Evolutionary conservation across 805 yeast species (phyloP).

Genomic region (Grigorovia humatica): DNA sequence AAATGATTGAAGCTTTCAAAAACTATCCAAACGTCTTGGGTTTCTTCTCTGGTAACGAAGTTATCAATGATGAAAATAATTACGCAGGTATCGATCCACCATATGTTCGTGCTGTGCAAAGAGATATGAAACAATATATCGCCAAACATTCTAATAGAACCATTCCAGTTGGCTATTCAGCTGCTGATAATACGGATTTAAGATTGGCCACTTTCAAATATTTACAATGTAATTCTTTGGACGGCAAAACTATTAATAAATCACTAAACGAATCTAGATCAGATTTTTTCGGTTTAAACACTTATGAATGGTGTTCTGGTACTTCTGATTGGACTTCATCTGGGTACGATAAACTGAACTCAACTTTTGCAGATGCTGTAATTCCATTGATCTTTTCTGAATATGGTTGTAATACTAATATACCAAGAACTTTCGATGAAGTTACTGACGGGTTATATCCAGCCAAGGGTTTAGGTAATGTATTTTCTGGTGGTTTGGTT

Average conservation of each 20-base stretch:
- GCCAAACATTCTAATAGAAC: slow-evolving; percentile 55
- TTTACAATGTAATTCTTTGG: slow-evolving; percentile 63
- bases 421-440: slow-evolving; percentile 82
- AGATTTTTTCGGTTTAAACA: slow-evolving; percentile 85
- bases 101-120: slow-evolving; percentile 80
- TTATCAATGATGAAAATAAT: slow-evolving; percentile 66
- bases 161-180: slow-evolving; percentile 93
- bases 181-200: slow-evolving; percentile 70
- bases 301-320: slow-evolving; percentile 79
- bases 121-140: slow-evolving; percentile 84
- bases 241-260: slow-evolving; percentile 33
- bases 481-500: slow-evolving; percentile 85
- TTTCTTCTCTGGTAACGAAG: slow-evolving; percentile 85
- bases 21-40: slow-evolving; percentile 78
- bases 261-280: slow-evolving; percentile 52
- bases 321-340: slow-evolving; percentile 50
- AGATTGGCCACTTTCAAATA: slow-evolving; percentile 69
- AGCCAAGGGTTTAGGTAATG: slow-evolving; percentile 46
- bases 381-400: slow-evolving; percentile 65
- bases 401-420: slow-evolving; percentile 68
- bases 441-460: slow-evolving; percentile 51
- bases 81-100: slow-evolving; percentile 56
- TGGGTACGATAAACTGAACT: slow-evolving; percentile 56
- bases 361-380: slow-evolving; percentile 46
- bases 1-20: slow-evolving; percentile 76